Base-by-base conservation (phyloP, 345 rosid genomes). In the Citrus trifoliata region DNA sequence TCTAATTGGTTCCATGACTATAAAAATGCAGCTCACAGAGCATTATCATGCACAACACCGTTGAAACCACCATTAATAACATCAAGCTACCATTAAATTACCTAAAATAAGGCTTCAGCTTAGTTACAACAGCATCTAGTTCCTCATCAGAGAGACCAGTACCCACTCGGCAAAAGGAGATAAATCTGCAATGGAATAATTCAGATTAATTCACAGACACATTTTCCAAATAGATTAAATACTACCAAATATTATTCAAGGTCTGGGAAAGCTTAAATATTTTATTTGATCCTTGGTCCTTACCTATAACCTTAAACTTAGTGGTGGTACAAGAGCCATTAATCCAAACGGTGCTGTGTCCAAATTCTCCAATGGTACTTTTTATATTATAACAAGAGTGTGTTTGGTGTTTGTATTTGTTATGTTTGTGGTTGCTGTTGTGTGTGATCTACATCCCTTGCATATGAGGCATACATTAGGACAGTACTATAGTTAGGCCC, bases 161-260 rank as follows among this genome's bases (percentile, higher is more conserved):
- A 81, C 99, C 99, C 77, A 95, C 98, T 89, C 98, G 90, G 88
- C 99, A 93, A 80, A 95, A 92, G 69, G 99, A 93, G 77, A 92
- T 67, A 86, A 92, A 95, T 80, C 99, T 95, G 90, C 90, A 87
- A 77, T 68, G 85, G 62, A 77, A 73, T 32, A 74, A 73, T 69
- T 61, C 38, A 65, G 35, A 68, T 70, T 60, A 73, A 32, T 64
- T 27, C 48, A 14, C 35, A 14, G 64, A 55, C 25, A 24, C 22
- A 48, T 53, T 65, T 19, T 4, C 18, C 72, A 76, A 66, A 53
- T 6, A 33, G 53, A 66, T 66, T 33, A 53, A 22, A 61, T 28
- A 64, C 27, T 21, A 76, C 30, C 10, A 13, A 48, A 63, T 1
- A 22, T 46, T 58, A 60, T 48, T 22, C 65, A 51, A 48, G 32